Base-by-base conservation (phyloP, 2,329 filamentous ascomycete species). In the Scedosporium aurantiacum region DNA sequence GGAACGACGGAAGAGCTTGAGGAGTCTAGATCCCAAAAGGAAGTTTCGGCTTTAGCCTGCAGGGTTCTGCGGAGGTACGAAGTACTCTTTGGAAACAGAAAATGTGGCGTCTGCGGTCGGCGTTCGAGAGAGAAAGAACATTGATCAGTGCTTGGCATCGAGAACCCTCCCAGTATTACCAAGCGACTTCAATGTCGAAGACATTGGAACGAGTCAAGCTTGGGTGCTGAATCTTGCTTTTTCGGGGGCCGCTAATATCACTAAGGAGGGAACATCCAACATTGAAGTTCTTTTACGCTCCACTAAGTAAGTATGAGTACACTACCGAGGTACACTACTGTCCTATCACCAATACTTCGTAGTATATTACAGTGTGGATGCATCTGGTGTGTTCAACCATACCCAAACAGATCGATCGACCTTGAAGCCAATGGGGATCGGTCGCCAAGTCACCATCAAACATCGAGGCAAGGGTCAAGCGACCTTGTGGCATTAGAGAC, bases 171-270 rank as follows among this genome's bases (percentile, higher is more conserved):
- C 43, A 47, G 4, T 21, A 41, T 14, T 14, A 47, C 43, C 43
- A 23, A 12, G 43, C 43, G 21, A 23, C 50, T 54, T 14, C 8
- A 8, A 7, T 47, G 50, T 27, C 50, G 23, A 27, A 54, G 50
- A n/a, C n/a, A n/a, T n/a, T n/a, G n/a, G n/a, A 54, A 54, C 50
- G 50, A 54, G 50, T 54, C 50, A 54, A 25, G 50, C 50, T 54
- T 12, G 23, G 50, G 23, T 54, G 18, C 18, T 14, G 18, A 54
- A 23, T 23, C 27, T 54, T 54, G 50, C 50, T 54, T 54, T 54
- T 54, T 54, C 50, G 50, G 23, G 18, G 16, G 50, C 50, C 50
- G 18, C 18, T 54, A 54, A 54, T 54, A 54, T 54, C 8, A 23
- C n/a, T 3, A 5, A 8, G 21, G 23, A 10, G 43, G 7, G 5